These are phyloP conservation scores for Acanthamoeba castellanii DNA, from an alignment of 208 protist genomes.

Conservation along the genomic window DNA sequence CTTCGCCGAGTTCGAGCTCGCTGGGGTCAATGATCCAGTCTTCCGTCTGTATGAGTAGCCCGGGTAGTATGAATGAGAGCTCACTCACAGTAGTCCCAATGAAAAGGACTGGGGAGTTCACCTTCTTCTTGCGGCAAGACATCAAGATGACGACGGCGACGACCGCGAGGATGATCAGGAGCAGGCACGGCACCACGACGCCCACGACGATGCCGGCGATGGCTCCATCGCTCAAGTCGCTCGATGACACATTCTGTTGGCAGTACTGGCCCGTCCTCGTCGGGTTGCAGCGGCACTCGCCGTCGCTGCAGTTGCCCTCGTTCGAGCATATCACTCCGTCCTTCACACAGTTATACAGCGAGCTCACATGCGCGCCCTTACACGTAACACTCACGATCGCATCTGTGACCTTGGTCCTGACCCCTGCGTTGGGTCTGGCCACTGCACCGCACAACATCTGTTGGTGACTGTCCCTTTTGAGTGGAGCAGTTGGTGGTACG, in stretches of 20 bases:
- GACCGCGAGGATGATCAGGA: background rate
- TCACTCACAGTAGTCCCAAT: no score
- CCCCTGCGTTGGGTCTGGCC: background rate
- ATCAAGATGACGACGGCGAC: background rate
- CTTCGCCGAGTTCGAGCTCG: slow-evolving; percentile 23
- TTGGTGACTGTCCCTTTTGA: no score
- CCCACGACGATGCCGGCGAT: background rate
- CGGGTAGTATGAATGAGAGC: background rate
- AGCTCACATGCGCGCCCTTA: background rate
- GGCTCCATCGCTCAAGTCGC: background rate
- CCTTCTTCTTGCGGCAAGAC: no score
- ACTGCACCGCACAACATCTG: background rate
- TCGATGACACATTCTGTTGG: background rate
- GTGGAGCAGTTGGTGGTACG: background rate
- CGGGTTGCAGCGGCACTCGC: background rate
- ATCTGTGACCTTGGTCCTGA: background rate
- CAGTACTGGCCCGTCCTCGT: background rate
- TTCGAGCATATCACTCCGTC: background rate
- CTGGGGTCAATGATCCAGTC: background rate
- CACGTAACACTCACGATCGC: background rate
- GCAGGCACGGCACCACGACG: background rate
- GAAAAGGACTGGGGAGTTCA: background rate
- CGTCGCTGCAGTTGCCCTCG: background rate
- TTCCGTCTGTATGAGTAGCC: background rate
- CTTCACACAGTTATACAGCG: background rate